These are phyloP conservation scores for Harringtonia aguacate DNA, from an alignment of 2,329 filamentous ascomycete species.

Conservation along the genomic window DNA sequence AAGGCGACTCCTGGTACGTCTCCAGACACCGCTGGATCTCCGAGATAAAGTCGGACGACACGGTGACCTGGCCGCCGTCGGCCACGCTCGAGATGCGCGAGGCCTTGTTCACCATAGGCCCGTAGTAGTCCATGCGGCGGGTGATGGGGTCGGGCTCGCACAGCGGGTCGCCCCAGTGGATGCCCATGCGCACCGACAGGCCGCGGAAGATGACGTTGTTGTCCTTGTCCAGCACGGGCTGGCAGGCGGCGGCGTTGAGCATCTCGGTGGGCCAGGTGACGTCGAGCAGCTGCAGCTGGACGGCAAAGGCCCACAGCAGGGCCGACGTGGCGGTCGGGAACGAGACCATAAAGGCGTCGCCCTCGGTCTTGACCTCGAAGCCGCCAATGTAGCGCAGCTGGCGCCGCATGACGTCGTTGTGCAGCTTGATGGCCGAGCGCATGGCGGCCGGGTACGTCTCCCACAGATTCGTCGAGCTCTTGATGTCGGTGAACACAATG, in stretches of 20 bases:
- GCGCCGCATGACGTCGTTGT: slow-evolving; percentile 93
- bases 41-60: slow-evolving; percentile 92
- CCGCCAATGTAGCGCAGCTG: slow-evolving; percentile 89
- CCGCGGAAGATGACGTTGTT: slow-evolving; percentile 87
- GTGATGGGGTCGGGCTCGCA: slow-evolving; percentile 95
- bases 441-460: slow-evolving; percentile 92
- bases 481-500: slow-evolving; percentile 98
- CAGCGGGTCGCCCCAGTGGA: slow-evolving; percentile 90
- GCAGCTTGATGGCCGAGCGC: slow-evolving; percentile 91
- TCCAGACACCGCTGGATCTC: slow-evolving; percentile 89
- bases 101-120: slow-evolving; percentile 97
- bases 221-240: slow-evolving; percentile 72
- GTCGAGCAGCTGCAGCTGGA: slow-evolving; percentile 78
- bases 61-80: slow-evolving; percentile 93
- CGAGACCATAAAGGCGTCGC: slow-evolving; percentile 98
- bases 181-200: slow-evolving; percentile 92
- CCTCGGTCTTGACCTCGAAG: slow-evolving; percentile 99
- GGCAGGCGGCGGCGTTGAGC: slow-evolving; percentile 73
- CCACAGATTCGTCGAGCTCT: slow-evolving; percentile 94
- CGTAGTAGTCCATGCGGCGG: slow-evolving; percentile 98
- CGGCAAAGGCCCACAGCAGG: slow-evolving; percentile 90
- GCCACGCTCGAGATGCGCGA: slow-evolving; percentile 89
- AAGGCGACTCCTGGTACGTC: slow-evolving; percentile 77
- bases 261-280: slow-evolving; percentile 92
- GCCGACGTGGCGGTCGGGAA: slow-evolving; percentile 94